These are phyloP conservation scores for Xenoacremonium recifei DNA, from an alignment of 2,329 filamentous ascomycete species.

Conservation along the genomic window DNA sequence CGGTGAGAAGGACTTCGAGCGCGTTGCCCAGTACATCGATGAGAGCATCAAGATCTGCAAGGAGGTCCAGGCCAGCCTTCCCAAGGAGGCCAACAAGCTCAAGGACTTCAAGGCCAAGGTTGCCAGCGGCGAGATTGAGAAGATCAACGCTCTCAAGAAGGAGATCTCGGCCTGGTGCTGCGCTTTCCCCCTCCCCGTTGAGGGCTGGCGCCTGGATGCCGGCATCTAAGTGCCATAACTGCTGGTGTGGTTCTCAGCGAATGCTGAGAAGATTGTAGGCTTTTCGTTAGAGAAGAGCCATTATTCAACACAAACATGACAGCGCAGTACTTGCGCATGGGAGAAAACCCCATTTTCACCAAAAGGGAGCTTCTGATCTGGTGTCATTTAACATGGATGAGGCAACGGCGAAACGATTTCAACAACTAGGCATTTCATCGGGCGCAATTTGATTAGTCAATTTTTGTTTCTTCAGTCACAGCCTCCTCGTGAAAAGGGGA, in stretches of 20 bases:
- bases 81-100: constrained; percentile 98
- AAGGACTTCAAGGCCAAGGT: constrained; percentile 99
- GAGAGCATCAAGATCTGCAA: constrained; percentile 85
- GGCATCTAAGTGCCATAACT: constrained; percentile 45
- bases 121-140: constrained; percentile 69
- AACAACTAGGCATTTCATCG: constrained; percentile 31
- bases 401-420: constrained; percentile 31
- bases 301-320: constrained; percentile 13
- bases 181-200: constrained; percentile 88
- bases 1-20: constrained; percentile 86
- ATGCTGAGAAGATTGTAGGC: neutral
- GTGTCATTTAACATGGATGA: constrained; percentile 31
- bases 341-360: constrained; percentile 12
- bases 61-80: constrained; percentile 78
- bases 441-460: constrained; percentile 28
- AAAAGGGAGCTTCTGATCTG: constrained; percentile 7
- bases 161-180: constrained; percentile 87
- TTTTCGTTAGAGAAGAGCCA: neutral
- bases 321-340: constrained; percentile 1
- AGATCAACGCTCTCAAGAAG: constrained; percentile 82
- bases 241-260: too few species aligned
- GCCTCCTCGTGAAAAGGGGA: constrained; percentile 26
- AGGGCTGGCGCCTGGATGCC: constrained; percentile 65
- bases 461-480: constrained; percentile 13
- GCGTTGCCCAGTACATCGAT: constrained; percentile 87